These are phyloP conservation scores for Xylaria sp. DNA, from an alignment of 2,329 filamentous ascomycete species.

Conservation along the genomic window DNA sequence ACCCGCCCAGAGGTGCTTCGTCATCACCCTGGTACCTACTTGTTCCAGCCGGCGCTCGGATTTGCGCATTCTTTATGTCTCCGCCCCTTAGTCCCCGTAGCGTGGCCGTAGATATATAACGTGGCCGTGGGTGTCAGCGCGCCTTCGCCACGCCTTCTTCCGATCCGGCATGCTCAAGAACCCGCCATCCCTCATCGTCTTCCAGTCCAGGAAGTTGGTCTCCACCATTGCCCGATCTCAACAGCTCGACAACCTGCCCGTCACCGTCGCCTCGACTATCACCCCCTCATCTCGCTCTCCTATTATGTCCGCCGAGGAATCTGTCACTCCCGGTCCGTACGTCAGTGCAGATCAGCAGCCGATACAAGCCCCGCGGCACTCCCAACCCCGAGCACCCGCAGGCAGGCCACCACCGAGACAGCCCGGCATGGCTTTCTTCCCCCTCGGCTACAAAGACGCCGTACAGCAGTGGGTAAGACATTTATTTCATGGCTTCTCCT, in stretches of 20 bases:
- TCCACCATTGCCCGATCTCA: conserved; percentile 45
- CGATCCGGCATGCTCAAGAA: conserved; percentile 58
- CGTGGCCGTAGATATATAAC: conserved; percentile 42
- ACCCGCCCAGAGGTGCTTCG: conserved; percentile 21
- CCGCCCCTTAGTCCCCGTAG: conserved; percentile 33
- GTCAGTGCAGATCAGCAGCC: conserved; percentile 54
- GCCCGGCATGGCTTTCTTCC: conserved; percentile 69
- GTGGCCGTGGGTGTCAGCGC: conserved; percentile 39
- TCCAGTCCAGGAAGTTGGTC: conserved; percentile 56
- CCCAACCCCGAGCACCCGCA: conserved; percentile 49
- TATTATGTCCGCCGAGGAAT: conserved; percentile 11
- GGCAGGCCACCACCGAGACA: conserved; percentile 45
- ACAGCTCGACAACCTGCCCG: conserved; percentile 39
- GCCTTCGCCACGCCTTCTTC: conserved; percentile 43
- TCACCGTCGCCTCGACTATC: conserved; percentile 5
- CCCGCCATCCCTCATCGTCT: conserved; percentile 53
- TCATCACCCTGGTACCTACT: conserved; percentile 24
- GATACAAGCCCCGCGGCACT: conserved; percentile 59
- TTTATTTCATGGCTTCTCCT: background rate
- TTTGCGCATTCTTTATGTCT: conserved; percentile 40
- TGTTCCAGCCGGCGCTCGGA: conserved; percentile 8
- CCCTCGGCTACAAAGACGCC: conserved; percentile 90
- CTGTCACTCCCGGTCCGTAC: background rate
- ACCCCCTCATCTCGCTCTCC: conserved; percentile 35
- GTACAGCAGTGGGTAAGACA: conserved; percentile 85